Evolutionary conservation across 1,284 basidiomycete species (phyloP).

Genomic region (Sporisorium iseilematis-ciliati): DNA sequence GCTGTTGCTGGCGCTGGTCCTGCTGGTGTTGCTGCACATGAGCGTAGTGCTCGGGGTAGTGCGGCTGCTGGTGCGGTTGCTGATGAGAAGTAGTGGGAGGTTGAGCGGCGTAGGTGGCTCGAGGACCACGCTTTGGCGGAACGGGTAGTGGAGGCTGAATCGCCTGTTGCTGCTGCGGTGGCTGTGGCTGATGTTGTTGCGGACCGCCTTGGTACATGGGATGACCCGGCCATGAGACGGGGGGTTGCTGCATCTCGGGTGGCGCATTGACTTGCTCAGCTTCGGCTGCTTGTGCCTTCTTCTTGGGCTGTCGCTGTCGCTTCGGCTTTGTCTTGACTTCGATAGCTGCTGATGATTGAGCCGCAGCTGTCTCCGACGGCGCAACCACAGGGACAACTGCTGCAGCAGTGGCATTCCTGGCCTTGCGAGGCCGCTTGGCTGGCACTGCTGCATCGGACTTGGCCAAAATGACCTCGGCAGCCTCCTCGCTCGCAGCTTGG

Average conservation of each 20-base stretch:
- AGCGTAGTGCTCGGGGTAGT: slow-evolving; percentile 15
- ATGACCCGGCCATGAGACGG: slow-evolving; percentile 14
- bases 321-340: slow-evolving; percentile 23
- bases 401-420: slow-evolving; percentile 5
- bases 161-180: slow-evolving; percentile 12
- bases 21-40: slow-evolving; percentile 9
- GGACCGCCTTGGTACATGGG: slow-evolving; percentile 14
- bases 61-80: slow-evolving; percentile 7
- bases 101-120: slow-evolving; percentile 37
- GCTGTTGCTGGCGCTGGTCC: slow-evolving; percentile 6
- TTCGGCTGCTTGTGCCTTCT: slow-evolving; percentile 15
- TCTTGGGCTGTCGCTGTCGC: slow-evolving; percentile 33
- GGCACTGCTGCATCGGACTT: slow-evolving; percentile 6
- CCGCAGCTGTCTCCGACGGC: neutral
- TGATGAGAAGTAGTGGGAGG: slow-evolving; percentile 6
- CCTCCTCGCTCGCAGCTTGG: slow-evolving; percentile 32
- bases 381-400: neutral
- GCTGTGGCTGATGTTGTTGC: slow-evolving; percentile 11
- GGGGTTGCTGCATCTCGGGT: slow-evolving; percentile 2
- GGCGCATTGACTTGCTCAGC: neutral
- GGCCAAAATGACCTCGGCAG: slow-evolving; percentile 19
- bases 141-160: neutral
- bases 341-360: neutral
- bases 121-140: slow-evolving; percentile 29
- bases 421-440: slow-evolving; percentile 24